Base-by-base conservation (phyloP, 129 eudicot species). In the Centaurea solstitialis region DNA sequence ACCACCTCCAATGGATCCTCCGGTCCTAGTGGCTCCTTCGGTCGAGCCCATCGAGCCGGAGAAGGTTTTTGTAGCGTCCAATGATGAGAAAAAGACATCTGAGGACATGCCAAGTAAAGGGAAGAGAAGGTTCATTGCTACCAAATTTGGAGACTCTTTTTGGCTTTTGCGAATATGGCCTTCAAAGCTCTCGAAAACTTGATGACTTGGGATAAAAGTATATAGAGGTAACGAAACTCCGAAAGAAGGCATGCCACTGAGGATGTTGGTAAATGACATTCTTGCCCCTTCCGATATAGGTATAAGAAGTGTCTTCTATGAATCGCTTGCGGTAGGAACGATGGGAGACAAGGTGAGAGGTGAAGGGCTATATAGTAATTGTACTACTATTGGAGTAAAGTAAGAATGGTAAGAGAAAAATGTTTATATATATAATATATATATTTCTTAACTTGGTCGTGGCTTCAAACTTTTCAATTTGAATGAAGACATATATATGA, bases 91-190 rank as follows among this genome's bases (percentile, higher is more conserved):
- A 66, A 88, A 76, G 73, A 71, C 82, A 77, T 70, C 79, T 8
- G 68, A 76, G 78, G 91, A 65, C 40, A 74, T 68, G 4, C 84
- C 81, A 68, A 71, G 64, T 33, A 79, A 80, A 79, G 72, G 83
- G 64, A 86, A 90, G 73, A 90, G 90, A 80, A 91, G 86, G 75
- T 50, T 68, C 3, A 37, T 43, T 26, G 88, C 85, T 71, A 20
- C 79, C 26, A 89, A 76, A 82, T 40, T 80, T 61, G 81, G 87
- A 68, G 88, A 87, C 15, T 64, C 87, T 40, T 76, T 68, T 65
- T 90, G 97, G 94, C 38, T 91, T n/a, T 68, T 76, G 57, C 88
- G 86, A 21, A 82, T 88, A 21, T 88, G 91, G 92, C 64, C 90
- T n/a, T 61, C 89, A 9, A 90, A 88, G 82, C 72, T 85, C 37